A percentile compares a stretch with the other conserved stretches of the same genome.
phyloP scores from a whole-genome alignment of 139 green algal genomes.

The Zygnema cylindricum region DNA sequence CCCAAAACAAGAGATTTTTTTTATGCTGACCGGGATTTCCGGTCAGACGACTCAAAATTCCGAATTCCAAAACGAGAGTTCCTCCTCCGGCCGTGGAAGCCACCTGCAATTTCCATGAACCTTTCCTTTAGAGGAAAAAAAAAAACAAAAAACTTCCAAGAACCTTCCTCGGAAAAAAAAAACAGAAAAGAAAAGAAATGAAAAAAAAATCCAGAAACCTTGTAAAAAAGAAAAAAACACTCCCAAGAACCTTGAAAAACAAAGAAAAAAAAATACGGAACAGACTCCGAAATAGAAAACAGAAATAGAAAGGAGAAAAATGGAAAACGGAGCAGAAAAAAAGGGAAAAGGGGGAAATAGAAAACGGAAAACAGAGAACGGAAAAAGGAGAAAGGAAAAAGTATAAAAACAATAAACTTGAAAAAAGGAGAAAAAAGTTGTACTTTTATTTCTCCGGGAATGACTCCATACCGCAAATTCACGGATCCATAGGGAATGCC shows the following conservation, averaged over 20 bases:
- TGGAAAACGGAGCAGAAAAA: neutral
- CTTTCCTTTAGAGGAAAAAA: conserved; percentile 14
- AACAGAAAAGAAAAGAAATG: too few relatives aligned
- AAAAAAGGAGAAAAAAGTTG: neutral
- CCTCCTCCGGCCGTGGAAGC: conserved; percentile 65
- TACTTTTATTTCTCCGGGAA: conserved; percentile 40
- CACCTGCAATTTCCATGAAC: conserved; percentile 38
- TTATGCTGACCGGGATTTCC: conserved; percentile 47
- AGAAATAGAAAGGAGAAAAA: neutral
- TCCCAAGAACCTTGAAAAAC: too few relatives aligned
- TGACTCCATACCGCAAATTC: conserved; percentile 41
- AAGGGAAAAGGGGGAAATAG: neutral
- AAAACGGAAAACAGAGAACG: neutral
- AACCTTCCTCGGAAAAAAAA: too few relatives aligned
- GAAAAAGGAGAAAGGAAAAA: too few relatives aligned
- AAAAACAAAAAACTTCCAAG: too few relatives aligned
- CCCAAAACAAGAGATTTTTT: too few relatives aligned
- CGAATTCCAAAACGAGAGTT: conserved; percentile 67
- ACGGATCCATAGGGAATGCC: conserved; percentile 64
- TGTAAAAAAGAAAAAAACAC: too few relatives aligned
- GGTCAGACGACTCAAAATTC: conserved; percentile 57
- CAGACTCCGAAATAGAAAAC: too few relatives aligned
- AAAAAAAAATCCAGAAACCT: too few relatives aligned
- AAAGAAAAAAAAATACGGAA: too few relatives aligned
- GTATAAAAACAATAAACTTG: too few relatives aligned